These are phyloP conservation scores for Diplodia corticola DNA, from an alignment of 2,329 filamentous ascomycete species.

Conservation along the genomic window DNA sequence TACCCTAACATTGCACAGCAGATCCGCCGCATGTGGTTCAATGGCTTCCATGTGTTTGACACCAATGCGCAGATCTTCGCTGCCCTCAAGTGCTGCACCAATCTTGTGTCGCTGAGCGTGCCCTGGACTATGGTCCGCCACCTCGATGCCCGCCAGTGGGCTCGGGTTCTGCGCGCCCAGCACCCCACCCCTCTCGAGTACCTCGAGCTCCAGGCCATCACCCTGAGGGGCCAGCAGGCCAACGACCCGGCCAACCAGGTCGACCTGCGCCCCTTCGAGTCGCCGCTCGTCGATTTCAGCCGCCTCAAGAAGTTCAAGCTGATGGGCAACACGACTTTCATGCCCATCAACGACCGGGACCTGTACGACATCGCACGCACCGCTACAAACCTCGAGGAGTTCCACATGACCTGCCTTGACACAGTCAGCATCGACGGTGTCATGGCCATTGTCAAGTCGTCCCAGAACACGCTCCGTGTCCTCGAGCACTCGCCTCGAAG, in stretches of 20 bases:
- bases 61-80: slow-evolving; percentile 53
- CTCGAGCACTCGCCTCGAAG: slow-evolving; percentile 57
- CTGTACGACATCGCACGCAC: slow-evolving; percentile 53
- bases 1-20: slow-evolving; percentile 49
- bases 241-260: slow-evolving; percentile 42
- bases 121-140: slow-evolving; percentile 57
- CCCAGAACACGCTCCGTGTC: slow-evolving; percentile 49
- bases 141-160: slow-evolving; percentile 50
- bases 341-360: slow-evolving; percentile 53
- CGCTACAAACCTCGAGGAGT: slow-evolving; percentile 52
- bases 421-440: slow-evolving; percentile 55
- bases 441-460: slow-evolving; percentile 54
- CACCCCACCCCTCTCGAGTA: slow-evolving; percentile 48
- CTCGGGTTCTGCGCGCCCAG: slow-evolving; percentile 47
- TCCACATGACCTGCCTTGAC: slow-evolving; percentile 56
- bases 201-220: slow-evolving; percentile 53
- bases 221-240: slow-evolving; percentile 50
- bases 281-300: slow-evolving; percentile 49
- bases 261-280: slow-evolving; percentile 47
- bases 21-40: slow-evolving; percentile 57
- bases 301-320: slow-evolving; percentile 54
- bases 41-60: slow-evolving; percentile 55
- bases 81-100: slow-evolving; percentile 49
- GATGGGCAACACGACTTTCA: slow-evolving; percentile 55
- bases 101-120: slow-evolving; percentile 50